Base-by-base conservation (phyloP, 768 basidiomycete species). In the Sistotremastrum niveocremeum region DNA sequence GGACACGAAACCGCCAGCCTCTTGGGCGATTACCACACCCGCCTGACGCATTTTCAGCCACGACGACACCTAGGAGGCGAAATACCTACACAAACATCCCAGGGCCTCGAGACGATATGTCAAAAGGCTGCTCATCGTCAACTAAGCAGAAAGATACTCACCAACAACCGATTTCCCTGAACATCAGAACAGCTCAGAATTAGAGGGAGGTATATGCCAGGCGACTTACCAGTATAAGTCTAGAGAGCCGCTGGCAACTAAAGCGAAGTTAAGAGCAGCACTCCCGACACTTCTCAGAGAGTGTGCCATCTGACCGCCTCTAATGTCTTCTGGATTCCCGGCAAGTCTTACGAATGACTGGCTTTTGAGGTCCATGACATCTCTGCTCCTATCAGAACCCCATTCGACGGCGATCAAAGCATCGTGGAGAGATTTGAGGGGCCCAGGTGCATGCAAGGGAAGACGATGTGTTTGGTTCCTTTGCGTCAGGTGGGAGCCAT, bases 1-100 rank as follows among this genome's bases (percentile, higher is more conserved):
- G 11, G 83, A 81, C 32, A 86, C 77, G 7, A 81, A 65, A 9
- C 82, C 76, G 4, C 94, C 94, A 0, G 93, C 85, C 60, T 94
- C 94, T 50, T 86, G 74, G 0, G 86, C 83, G 49, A 98, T 93
- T 53, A 94, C 80, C 8, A 86, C 79, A 0, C 91, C 94, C 3
- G 94, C 90, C 68, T 77, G 54, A 4, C 50, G 31, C 30, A 33
- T 8, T 30, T 48, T 40, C 36, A 28, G 10, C 7, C 5, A 20
- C 20, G 29, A 38, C n/a, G 35, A 28, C 42, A n/a, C 28, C 31
- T 8, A 11, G 29, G 28, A 34, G 8, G 37, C 30, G 4, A 28
- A 34, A 2, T 37, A 65, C 72, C 59, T 53, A 74, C 77, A 54
- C 81, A 88, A 38, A 93, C 83, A 61, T 93, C 86, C 90, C 88